Evolutionary conservation across 2,329 filamentous ascomycete species (phyloP), one percentile per base, ranked within the genome.

Genomic region (Fusarium annulatum): DNA sequence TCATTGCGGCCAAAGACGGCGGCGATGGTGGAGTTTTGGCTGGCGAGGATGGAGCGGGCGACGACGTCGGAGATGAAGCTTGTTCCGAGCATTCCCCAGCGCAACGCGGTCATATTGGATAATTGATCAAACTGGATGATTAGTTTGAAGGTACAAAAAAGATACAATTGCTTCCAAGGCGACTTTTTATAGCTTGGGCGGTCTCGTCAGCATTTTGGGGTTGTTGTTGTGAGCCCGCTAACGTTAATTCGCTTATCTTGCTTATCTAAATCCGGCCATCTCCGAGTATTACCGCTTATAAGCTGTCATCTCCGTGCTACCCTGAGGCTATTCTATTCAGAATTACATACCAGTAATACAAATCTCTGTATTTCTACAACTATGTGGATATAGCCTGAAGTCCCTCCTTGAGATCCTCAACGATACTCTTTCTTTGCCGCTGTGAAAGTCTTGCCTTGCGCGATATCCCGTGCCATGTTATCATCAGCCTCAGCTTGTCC

Each of bases 51-150:
- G 1, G 64, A 67, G 34, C 42, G 65, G 10, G 64, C 64, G 9
- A 67, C 64, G 5, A 67, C 45, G 43, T 67, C 64, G 18, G 64
- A 67, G 26, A 67, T 67, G 39, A 67, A 67, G 52, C 64, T 67
- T 28, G 64, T 67, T 28, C 64, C 64, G 39, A 67, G 62, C 62
- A 67, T 61, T 3, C 64, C 64, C 64, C 64, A 67, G 3, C 64
- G 64, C n/a, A 67, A 23, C 19, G 34, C 30, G 14, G 33, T 7
- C 38, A 67, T 51, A 5, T 6, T 42, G 9, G 2, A n/a, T 1
- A 41, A 30, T 0, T 10, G 4, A 9, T 1, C 0, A 34, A 19
- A 7, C 3, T 8, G 4, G 0, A 21, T 5, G 23, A 26, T 4
- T 26, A 26, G 23, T 26, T 26, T 11, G 3, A 7, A 53, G n/a